phyloP scores from a whole-genome alignment of 2,329 filamentous ascomycete genomes.

The Nakataea oryzae region DNA sequence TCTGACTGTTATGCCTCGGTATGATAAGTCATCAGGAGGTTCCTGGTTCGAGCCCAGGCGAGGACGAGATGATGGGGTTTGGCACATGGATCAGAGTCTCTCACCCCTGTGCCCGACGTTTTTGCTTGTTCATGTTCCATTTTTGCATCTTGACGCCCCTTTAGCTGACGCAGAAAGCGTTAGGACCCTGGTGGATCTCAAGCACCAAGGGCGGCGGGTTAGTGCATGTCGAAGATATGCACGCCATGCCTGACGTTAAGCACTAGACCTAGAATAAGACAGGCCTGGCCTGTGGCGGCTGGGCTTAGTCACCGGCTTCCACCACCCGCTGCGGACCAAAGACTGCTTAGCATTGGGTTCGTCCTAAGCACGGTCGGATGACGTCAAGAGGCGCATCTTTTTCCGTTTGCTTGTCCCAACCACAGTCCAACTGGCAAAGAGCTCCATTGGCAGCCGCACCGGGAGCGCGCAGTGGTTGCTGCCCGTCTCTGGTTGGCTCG shows the following conservation, averaged over 20 bases:
- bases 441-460: background rate
- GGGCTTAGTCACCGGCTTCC: background rate
- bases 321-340: too few relatives aligned
- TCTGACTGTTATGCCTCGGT: conserved; percentile 38
- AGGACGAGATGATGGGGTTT: background rate
- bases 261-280: too few relatives aligned
- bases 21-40: conserved; percentile 2
- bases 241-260: too few relatives aligned
- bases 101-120: too few relatives aligned
- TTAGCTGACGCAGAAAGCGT: too few relatives aligned
- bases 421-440: background rate
- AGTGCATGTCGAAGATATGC: too few relatives aligned
- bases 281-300: too few relatives aligned
- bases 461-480: background rate
- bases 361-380: background rate
- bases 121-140: too few relatives aligned
- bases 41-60: conserved; percentile 3
- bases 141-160: too few relatives aligned
- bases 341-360: background rate
- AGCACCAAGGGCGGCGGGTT: too few relatives aligned
- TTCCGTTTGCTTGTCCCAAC: background rate
- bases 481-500: background rate
- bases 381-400: background rate
- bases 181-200: too few relatives aligned
- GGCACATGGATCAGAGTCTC: too few relatives aligned